Percentiles rank a stretch among this genome's conserved stretches.
These are phyloP conservation scores for Protea cynaroides DNA, from an alignment of 164 flowering plant species.

Conservation along the genomic window DNA sequence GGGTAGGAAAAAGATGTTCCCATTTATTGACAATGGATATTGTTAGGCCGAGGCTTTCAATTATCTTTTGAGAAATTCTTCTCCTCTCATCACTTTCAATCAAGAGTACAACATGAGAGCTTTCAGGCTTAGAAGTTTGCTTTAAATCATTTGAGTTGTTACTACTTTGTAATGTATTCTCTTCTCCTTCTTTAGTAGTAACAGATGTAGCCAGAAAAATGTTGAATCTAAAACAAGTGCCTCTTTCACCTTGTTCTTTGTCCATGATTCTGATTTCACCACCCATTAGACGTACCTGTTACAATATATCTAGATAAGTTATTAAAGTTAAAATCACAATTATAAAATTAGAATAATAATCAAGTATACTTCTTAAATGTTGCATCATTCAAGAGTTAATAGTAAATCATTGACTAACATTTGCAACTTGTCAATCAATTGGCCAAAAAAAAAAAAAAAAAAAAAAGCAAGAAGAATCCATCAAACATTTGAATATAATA, in stretches of 20 bases:
- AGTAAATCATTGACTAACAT: background rate
- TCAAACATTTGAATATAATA: background rate
- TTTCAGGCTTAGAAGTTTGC: slow-evolving; percentile 13
- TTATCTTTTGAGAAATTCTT: slow-evolving; percentile 30
- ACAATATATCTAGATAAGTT: no score
- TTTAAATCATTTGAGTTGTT: slow-evolving; percentile 10
- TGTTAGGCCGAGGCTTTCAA: slow-evolving; percentile 43
- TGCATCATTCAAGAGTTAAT: no score
- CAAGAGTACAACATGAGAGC: slow-evolving; percentile 40
- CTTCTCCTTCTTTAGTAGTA: background rate
- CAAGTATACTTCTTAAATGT: background rate
- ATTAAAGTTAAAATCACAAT: background rate
- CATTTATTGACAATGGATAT: slow-evolving; percentile 27
- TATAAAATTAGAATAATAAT: background rate
- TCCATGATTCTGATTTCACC: slow-evolving; percentile 74
- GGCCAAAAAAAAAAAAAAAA: no score
- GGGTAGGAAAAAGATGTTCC: slow-evolving; percentile 27
- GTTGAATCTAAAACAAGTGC: slow-evolving; percentile 78
- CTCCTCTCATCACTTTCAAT: slow-evolving; percentile 41
- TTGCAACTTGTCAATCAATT: background rate
- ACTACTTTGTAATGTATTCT: slow-evolving; percentile 1
- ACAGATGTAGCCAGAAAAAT: slow-evolving; percentile 27
- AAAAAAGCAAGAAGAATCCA: background rate
- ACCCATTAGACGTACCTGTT: slow-evolving; percentile 83
- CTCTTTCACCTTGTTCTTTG: slow-evolving; percentile 51